Base-by-base conservation (phyloP, 805 yeast species). In the Candida namnaoensis region DNA sequence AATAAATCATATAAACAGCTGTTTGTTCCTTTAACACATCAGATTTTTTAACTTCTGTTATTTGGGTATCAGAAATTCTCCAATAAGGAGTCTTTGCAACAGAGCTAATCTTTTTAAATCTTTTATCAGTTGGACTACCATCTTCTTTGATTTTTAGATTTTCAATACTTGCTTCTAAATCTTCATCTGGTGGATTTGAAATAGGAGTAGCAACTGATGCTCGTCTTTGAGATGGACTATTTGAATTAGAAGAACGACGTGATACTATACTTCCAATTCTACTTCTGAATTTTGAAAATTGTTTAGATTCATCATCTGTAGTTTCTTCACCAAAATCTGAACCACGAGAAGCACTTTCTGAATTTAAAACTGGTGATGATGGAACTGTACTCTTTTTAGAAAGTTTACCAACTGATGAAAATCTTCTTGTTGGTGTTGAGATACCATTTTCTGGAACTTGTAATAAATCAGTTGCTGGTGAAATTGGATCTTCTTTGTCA, bases 1-100 rank as follows among this genome's bases (percentile, higher is more conserved):
- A 93, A 53, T 85, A 82, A 41, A 91, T 63, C 83, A 91, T 75
- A 60, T 91, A 91, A 2, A 78, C 96, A n/a, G 84, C 87, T 27
- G 76, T 68, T 28, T 76, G 76, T 52, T 88, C 95, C 41, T 64
- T 67, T 35, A 86, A 62, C 1, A 90, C 84, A 13, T 80, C 78
- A 0, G 65, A 60, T 3, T 65, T 55, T 11, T 74, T 67, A 8
- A 72, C 78, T 56, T 88, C 96, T 34, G 76, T 62, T 5, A 85
- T 77, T 28, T 65, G 67, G 2, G 84, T 68, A 61, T 93, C 98
- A 46, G 95, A 86, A 32, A 90, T 76, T 47, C 85, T 72, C 98
- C 98, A 91, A 52, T 69, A 84, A 15, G 91, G 88, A 36, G 72
- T 62, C 43, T 76, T 77, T 4, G 69, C 54, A 14, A 75, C 66